Percentiles rank a stretch among this genome's conserved stretches.
phyloP scores from a whole-genome alignment of 805 yeast genomes.

The Maudiozyma turicensis region DNA sequence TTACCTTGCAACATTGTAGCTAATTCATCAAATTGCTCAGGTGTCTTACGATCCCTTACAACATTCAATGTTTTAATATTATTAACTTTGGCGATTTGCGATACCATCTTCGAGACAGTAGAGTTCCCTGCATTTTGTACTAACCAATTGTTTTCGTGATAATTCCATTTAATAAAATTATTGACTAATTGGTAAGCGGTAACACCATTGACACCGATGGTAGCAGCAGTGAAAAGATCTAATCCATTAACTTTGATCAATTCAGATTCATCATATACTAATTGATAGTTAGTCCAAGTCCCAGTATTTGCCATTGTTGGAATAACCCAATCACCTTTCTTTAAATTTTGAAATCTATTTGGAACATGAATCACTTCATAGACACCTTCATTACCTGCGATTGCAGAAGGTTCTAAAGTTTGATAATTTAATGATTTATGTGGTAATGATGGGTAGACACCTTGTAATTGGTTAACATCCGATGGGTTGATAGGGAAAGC shows the following conservation, averaged over 20 bases:
- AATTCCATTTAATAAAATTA: conserved; percentile 37
- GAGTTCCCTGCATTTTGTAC: conserved; percentile 96
- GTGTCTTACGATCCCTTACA: conserved; percentile 70
- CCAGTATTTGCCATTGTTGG: conserved; percentile 75
- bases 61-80: conserved; percentile 82
- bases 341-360: conserved; percentile 3
- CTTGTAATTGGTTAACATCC: conserved; percentile 75
- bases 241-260: conserved; percentile 44
- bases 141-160: conserved; percentile 59
- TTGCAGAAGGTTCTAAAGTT: conserved; percentile 58
- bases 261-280: conserved; percentile 41
- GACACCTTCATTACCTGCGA: conserved; percentile 91
- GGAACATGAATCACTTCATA: conserved; percentile 79
- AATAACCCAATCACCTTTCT: conserved; percentile 77
- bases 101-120: conserved; percentile 86
- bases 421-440: conserved; percentile 42
- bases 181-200: conserved; percentile 87
- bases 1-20: conserved; percentile 41
- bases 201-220: conserved; percentile 84
- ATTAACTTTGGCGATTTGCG: conserved; percentile 71
- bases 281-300: conserved; percentile 80
- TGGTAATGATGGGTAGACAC: conserved; percentile 77
- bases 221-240: conserved; percentile 66
- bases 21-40: conserved; percentile 45
- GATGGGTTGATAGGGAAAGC: conserved; percentile 89